Conservation (phyloP, 805 yeast genomes). For the Spathaspora boniae region DNA sequence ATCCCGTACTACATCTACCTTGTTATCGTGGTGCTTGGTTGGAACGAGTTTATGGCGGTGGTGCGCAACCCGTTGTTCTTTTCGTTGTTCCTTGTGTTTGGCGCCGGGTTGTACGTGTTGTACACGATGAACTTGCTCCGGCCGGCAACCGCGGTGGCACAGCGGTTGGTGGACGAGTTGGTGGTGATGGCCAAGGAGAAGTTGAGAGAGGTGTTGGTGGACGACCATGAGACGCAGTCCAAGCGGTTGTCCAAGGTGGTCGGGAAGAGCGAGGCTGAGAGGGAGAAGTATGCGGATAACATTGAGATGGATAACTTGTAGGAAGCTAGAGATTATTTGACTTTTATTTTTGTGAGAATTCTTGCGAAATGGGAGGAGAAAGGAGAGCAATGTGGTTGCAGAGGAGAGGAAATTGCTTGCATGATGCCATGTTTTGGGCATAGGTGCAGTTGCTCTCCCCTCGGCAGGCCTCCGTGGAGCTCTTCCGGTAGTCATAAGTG, state of each 20-base stretch:
- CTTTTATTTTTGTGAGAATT: no score
- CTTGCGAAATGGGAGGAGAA: no score
- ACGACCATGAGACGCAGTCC: conserved; percentile 37
- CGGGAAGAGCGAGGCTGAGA: not conserved
- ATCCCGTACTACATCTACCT: conserved; percentile 83
- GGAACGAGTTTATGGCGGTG: conserved; percentile 93
- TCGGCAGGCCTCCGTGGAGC: no score
- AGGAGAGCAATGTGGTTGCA: no score
- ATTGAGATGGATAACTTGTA: conserved; percentile 14
- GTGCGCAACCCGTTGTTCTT: conserved; percentile 83
- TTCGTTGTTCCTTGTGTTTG: conserved; percentile 52
- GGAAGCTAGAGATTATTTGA: no score
- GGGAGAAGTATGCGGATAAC: conserved; percentile 6
- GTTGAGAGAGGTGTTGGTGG: conserved; percentile 55
- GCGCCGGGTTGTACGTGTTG: conserved; percentile 63
- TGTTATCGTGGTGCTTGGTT: conserved; percentile 74
- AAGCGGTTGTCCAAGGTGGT: conserved; percentile 15
- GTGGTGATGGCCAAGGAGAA: conserved; percentile 55
- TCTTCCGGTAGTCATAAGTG: no score
- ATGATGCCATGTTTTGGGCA: no score
- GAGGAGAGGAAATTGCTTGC: no score
- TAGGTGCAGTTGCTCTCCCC: no score
- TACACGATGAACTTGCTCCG: conserved; percentile 71
- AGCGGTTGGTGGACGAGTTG: conserved; percentile 56
- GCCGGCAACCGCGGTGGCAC: conserved; percentile 62